Conservation (phyloP, 768 basidiomycete genomes). For the Leccinum uliginosum region DNA sequence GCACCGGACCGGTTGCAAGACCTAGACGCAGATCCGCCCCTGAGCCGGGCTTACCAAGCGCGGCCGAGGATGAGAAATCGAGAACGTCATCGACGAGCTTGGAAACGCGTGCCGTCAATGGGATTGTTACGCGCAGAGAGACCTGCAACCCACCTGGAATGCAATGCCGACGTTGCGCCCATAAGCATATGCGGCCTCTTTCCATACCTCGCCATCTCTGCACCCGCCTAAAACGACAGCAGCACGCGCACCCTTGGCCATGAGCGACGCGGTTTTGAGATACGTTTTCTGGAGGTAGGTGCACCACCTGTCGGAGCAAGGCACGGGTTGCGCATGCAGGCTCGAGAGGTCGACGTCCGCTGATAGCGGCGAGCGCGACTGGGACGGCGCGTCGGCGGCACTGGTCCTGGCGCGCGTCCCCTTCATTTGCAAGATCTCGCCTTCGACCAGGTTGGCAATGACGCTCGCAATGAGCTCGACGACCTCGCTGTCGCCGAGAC, state of each 20-base stretch:
- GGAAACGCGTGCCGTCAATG: neutral
- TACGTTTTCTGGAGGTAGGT: constrained; percentile 90
- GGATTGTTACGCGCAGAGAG: too few relatives aligned
- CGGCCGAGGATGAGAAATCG: constrained; percentile 78
- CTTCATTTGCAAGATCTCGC: constrained; percentile 80
- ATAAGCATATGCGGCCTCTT: constrained; percentile 88
- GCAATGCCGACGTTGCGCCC: constrained; percentile 89
- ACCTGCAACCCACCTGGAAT: constrained; percentile 69
- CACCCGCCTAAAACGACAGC: constrained; percentile 86
- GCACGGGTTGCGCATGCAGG: constrained; percentile 41
- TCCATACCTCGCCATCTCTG: constrained; percentile 71
- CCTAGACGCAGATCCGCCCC: constrained; percentile 82
- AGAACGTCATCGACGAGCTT: constrained; percentile 95
- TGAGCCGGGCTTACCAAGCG: constrained; percentile 82
- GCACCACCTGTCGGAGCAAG: constrained; percentile 53
- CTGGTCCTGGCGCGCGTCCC: constrained; percentile 6
- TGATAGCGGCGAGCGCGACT: neutral
- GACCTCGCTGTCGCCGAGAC: constrained; percentile 83
- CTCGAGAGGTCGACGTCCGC: constrained; percentile 31
- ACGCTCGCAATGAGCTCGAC: constrained; percentile 91
- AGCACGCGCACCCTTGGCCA: constrained; percentile 83
- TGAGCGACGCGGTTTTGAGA: constrained; percentile 85
- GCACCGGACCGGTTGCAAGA: constrained; percentile 78
- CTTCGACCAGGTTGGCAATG: constrained; percentile 94
- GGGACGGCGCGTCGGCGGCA: neutral